phyloP scores from a whole-genome alignment of 768 basidiomycete genomes.

The Mycena kentingensis region DNA sequence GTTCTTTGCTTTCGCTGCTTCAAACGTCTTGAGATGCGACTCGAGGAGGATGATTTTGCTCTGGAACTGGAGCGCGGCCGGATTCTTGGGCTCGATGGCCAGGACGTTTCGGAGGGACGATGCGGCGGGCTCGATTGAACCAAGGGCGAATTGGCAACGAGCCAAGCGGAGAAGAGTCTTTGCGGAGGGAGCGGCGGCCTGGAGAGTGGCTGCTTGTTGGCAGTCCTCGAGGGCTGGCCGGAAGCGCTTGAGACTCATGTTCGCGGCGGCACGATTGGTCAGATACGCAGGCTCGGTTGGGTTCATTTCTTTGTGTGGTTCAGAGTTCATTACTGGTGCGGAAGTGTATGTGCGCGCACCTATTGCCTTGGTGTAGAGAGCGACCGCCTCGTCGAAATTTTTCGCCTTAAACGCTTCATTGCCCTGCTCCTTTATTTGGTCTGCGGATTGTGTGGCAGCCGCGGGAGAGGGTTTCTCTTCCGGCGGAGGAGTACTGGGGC shows the following conservation, averaged over 20 bases:
- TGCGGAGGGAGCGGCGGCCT: constrained; percentile 58
- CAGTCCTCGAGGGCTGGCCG: constrained; percentile 76
- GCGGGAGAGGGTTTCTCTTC: constrained; percentile 12
- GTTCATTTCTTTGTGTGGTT: constrained; percentile 50
- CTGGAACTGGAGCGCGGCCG: constrained; percentile 59
- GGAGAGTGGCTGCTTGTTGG: constrained; percentile 68
- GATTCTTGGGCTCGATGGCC: constrained; percentile 61
- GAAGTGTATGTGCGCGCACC: constrained; percentile 38
- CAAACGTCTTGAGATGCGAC: constrained; percentile 65
- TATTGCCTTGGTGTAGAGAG: constrained; percentile 75
- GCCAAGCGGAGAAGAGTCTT: constrained; percentile 85
- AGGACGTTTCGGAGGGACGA: constrained; percentile 66
- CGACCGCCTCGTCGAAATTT: constrained; percentile 68
- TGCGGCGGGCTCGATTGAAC: constrained; percentile 64
- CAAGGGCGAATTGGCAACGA: constrained; percentile 81
- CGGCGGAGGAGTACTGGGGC: constrained; percentile 11
- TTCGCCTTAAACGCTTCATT: constrained; percentile 73
- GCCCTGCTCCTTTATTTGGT: constrained; percentile 71
- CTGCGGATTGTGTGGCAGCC: constrained; percentile 39
- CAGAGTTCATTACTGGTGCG: constrained; percentile 8
- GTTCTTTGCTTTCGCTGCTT: constrained; percentile 53
- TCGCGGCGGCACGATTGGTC: constrained; percentile 85
- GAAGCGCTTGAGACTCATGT: constrained; percentile 81
- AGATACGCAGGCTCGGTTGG: constrained; percentile 71
- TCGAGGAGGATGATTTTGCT: constrained; percentile 63